Base-by-base conservation (phyloP, 441 rosid species). In the Corymbia citriodora region DNA sequence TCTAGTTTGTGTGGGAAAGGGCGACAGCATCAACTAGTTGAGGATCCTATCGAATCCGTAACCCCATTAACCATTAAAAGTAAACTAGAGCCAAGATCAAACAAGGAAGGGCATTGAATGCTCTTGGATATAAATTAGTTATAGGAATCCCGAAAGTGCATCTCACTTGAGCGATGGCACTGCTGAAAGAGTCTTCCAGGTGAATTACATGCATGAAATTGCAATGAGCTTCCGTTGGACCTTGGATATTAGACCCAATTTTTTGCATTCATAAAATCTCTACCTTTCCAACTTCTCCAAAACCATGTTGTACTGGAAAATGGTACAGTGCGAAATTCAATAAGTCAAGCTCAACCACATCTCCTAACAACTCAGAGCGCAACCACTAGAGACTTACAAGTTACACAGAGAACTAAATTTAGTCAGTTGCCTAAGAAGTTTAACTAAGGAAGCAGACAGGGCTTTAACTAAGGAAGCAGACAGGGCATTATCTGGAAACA, bases 61-160 rank as follows among this genome's bases (percentile, higher is more conserved):
- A 3, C 3, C 2, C 85, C 18, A 0, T 74, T 21, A 2, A 12
- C 1, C 6, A 0, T 40, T 25, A 59, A 10, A 11, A 2, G 23
- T 79, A 40, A 79, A 79, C 1, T n/a, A 45, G 40, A 79, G n/a
- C 17, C 85, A 45, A 79, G 0, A 79, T 79, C 85, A 79, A 17
- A 79, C 52, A 40, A 79, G 52, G 85, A 45, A 45, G 6, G 85
- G n/a, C 85, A 79, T 45, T 0, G 10, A 40, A 79, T 45, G 85
- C 85, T 11, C 0, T 79, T 6, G 3, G 29, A 19, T 40, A 74
- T 36, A 74, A 17, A 72, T 36, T 0, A 36, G 27, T 19, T 10
- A 36, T 23, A 40, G 9, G 5, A 36, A 10, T 40, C 83, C 21
- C 0, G 1, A 74, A 74, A 12, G 10, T 21, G n/a, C 17, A 79